These are phyloP conservation scores for Hericium rajendrae DNA, from an alignment of 768 basidiomycete genomes.

Conservation along the genomic window DNA sequence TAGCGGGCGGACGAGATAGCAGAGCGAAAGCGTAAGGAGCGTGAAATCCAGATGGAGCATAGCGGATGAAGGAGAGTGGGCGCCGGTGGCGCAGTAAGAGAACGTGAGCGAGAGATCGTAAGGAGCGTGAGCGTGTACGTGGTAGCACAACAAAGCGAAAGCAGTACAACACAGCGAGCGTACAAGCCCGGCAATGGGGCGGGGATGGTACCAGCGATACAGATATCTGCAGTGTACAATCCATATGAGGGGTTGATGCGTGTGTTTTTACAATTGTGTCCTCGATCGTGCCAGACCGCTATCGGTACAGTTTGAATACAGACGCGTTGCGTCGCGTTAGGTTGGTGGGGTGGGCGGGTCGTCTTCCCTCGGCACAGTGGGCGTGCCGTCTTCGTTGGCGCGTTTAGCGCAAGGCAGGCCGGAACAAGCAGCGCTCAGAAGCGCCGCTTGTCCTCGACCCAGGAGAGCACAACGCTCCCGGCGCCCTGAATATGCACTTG, in stretches of 20 bases:
- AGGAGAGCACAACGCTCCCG: constrained; percentile 14
- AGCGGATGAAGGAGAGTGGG: not conserved
- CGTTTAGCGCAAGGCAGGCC: not conserved
- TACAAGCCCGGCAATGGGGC: no score
- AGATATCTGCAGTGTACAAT: no score
- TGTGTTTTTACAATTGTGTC: not conserved
- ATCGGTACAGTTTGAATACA: no score
- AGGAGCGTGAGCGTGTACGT: not conserved
- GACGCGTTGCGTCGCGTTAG: not conserved
- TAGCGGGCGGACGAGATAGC: not conserved
- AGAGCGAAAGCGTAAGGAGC: not conserved
- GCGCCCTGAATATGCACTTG: constrained; percentile 12
- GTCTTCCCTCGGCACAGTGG: not conserved
- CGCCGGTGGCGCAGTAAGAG: not conserved
- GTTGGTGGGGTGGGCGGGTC: not conserved
- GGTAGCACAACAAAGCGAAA: not conserved
- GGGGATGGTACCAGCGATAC: no score
- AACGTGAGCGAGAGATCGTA: not conserved
- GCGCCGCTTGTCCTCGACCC: constrained; percentile 7
- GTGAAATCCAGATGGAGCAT: not conserved
- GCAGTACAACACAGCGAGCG: no score
- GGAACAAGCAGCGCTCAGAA: constrained; percentile 4
- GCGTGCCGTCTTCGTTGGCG: not conserved
- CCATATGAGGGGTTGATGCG: no score
- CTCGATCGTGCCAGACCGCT: no score